phyloP scores from a whole-genome alignment of 371 early-diverging fungal genomes.

The Mucor mucedo region DNA sequence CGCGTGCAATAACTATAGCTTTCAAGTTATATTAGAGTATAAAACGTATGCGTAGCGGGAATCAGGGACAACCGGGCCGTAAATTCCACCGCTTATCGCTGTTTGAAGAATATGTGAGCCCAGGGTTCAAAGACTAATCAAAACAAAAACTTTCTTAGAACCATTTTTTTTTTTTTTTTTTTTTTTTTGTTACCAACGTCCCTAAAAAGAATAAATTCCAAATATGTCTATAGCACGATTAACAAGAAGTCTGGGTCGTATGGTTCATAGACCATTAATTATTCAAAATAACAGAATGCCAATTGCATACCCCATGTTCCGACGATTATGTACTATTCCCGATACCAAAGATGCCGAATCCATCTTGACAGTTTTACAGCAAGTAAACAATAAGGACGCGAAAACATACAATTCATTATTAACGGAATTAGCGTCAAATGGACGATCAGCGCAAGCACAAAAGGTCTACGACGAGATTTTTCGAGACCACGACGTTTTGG shows the following conservation, averaged over 20 bases:
- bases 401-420: constrained; percentile 38
- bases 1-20: too few relatives aligned
- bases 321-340: constrained; percentile 6
- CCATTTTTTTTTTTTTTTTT: too few relatives aligned
- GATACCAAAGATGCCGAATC: constrained; percentile 18
- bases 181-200: too few relatives aligned
- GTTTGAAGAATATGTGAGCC: too few relatives aligned
- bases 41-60: too few relatives aligned
- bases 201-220: too few relatives aligned
- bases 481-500: constrained; percentile 24
- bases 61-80: too few relatives aligned
- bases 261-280: not conserved
- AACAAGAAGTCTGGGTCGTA: not conserved
- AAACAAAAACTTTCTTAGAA: too few relatives aligned
- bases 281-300: not conserved
- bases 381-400: constrained; percentile 12
- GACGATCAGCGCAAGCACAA: constrained; percentile 46
- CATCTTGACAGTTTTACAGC: constrained; percentile 14
- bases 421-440: constrained; percentile 36
- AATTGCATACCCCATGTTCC: not conserved
- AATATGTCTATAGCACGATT: not conserved
- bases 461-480: constrained; percentile 42
- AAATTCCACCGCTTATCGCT: too few relatives aligned
- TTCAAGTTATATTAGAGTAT: too few relatives aligned
- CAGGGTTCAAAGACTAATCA: too few relatives aligned